phyloP scores from a whole-genome alignment of 2,329 filamentous ascomycete species.

The Lasiodiplodia hormozganensis region DNA sequence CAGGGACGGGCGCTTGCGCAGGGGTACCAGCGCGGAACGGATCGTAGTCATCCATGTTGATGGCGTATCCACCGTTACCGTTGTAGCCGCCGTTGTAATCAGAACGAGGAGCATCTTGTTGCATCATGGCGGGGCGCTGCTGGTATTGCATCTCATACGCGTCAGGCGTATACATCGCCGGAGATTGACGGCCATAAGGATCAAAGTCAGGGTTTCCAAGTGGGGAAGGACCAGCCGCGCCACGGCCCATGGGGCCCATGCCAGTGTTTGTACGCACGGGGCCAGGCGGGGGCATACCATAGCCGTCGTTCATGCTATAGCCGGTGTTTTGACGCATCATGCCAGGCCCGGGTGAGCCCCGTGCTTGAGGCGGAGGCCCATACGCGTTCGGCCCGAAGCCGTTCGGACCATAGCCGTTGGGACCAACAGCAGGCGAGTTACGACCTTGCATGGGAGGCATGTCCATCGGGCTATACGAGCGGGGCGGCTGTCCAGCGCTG shows the following conservation, averaged over 20 bases:
- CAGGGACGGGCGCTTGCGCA: neutral
- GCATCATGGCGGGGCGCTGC: neutral
- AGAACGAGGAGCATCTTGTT: neutral
- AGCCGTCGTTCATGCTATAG: conserved; percentile 31
- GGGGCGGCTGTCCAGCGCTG: conserved; percentile 13
- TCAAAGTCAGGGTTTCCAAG: conserved; percentile 15
- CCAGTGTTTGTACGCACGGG: conserved; percentile 27
- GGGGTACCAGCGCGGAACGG: conserved; percentile 24
- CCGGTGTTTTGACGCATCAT: conserved; percentile 35
- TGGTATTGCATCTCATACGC: conserved; percentile 28
- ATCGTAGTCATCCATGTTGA: conserved; percentile 16
- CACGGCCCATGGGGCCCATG: conserved; percentile 19
- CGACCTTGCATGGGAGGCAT: conserved; percentile 34
- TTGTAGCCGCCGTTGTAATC: conserved; percentile 2
- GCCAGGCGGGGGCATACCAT: conserved; percentile 14
- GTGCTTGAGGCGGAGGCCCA: conserved; percentile 41
- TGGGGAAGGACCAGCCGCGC: conserved; percentile 10
- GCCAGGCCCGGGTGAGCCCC: conserved; percentile 38
- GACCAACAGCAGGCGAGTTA: conserved; percentile 13
- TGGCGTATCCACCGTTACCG: neutral
- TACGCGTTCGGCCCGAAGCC: conserved; percentile 29
- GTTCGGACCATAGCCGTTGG: conserved; percentile 23
- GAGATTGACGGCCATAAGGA: conserved; percentile 34
- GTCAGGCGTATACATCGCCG: conserved; percentile 31
- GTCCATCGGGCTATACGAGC: conserved; percentile 37